Evolutionary conservation across 306 rosid species (phyloP).

Genomic region (Vigna angularis): DNA sequence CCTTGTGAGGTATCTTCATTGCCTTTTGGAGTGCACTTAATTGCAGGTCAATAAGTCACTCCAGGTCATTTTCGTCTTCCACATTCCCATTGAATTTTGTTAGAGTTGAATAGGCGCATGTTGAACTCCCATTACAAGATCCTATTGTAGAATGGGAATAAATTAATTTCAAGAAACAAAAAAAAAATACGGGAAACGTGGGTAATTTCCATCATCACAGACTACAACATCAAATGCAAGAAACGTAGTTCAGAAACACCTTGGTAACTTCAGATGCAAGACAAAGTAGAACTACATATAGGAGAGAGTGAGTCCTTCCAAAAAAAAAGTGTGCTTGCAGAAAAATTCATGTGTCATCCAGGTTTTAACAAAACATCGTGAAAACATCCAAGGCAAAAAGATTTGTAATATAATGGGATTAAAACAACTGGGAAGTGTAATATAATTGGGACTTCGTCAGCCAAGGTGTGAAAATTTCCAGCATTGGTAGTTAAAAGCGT

Average conservation of each 20-base stretch:
- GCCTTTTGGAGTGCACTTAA: slow-evolving; percentile 82
- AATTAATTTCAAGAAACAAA: not conserved
- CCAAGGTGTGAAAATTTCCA: slow-evolving; percentile 20
- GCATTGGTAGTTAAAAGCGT: slow-evolving; percentile 31
- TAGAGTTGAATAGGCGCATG: slow-evolving; percentile 52
- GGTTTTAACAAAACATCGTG: not conserved
- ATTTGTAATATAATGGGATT: slow-evolving; percentile 15
- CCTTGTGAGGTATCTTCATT: slow-evolving; percentile 75
- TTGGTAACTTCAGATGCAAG: slow-evolving; percentile 14
- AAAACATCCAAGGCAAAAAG: slow-evolving; percentile 21
- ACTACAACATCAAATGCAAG: slow-evolving; percentile 45
- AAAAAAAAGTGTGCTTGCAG: not conserved
- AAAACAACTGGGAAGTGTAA: not conserved
- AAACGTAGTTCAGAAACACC: slow-evolving; percentile 28
- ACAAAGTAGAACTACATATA: not conserved
- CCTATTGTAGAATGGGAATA: slow-evolving; percentile 47
- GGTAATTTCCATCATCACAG: slow-evolving; percentile 21
- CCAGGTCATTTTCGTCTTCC: slow-evolving; percentile 71
- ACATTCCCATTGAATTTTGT: slow-evolving; percentile 51
- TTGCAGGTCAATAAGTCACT: slow-evolving; percentile 70
- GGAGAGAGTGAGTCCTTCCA: not conserved
- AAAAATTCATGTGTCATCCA: not conserved
- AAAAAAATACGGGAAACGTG: not conserved
- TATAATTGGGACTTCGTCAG: slow-evolving; percentile 24
- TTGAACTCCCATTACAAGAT: slow-evolving; percentile 75